phyloP scores from a whole-genome alignment of 345 rosid species.

The Linum tenue region DNA sequence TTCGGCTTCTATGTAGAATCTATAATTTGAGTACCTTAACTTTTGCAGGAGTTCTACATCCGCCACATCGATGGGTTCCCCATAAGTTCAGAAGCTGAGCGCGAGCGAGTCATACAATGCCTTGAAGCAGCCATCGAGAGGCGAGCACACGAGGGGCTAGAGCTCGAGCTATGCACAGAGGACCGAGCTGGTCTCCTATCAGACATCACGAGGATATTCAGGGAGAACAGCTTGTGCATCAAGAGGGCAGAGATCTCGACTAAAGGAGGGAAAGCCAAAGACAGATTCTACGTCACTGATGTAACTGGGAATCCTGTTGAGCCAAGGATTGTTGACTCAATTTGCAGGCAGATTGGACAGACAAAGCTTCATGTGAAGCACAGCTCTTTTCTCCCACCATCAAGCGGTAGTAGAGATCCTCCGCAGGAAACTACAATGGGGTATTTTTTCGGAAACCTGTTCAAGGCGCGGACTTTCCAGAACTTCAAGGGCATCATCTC shows the following conservation, averaged over 20 bases:
- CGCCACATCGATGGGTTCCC: constrained; percentile 58
- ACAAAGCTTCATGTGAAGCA: constrained; percentile 34
- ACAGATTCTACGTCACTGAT: constrained; percentile 46
- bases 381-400: constrained; percentile 17
- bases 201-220: constrained; percentile 46
- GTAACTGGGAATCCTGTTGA: constrained; percentile 41
- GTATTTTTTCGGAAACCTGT: constrained; percentile 38
- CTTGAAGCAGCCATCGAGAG: constrained; percentile 59
- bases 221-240: constrained; percentile 44
- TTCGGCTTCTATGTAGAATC: not conserved
- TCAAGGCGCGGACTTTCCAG: constrained; percentile 36
- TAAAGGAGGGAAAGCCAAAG: constrained; percentile 35
- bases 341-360: constrained; percentile 40
- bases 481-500: constrained; percentile 39
- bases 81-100: constrained; percentile 43
- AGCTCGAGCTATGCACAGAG: constrained; percentile 38
- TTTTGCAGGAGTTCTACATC: constrained; percentile 51
- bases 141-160: constrained; percentile 46
- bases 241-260: constrained; percentile 53
- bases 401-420: constrained; percentile 7
- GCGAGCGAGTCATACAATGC: constrained; percentile 40
- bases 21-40: not conserved
- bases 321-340: constrained; percentile 36
- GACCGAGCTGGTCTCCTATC: constrained; percentile 48
- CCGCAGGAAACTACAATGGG: constrained; percentile 31